Base-by-base conservation (phyloP, 1,284 basidiomycete genomes). In the Ustilago nuda region DNA sequence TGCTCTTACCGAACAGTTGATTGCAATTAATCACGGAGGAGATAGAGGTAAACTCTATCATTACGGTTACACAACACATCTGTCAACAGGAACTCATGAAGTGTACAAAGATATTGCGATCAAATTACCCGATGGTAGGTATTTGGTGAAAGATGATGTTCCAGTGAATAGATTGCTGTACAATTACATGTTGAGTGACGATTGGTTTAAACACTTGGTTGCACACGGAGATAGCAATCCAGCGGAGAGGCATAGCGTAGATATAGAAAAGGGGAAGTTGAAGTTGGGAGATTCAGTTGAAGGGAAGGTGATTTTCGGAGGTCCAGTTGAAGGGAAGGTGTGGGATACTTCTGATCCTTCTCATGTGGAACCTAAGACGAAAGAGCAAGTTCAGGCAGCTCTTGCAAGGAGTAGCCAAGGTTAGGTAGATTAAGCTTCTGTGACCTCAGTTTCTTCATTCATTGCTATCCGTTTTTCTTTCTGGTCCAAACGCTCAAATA, bases 121-220 rank as follows among this genome's bases (percentile, higher is more conserved):
- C 6, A 32, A 50, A 6, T 12, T 50, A 4, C 6, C 9, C 11
- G 13, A 50, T 11, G 48, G 48, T 4, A 30, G 27, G 27, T 50
- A 50, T 50, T 17, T 50, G 48, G 23, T 50, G 27, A 50, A 50
- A n/a, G 48, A 50, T 50, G 27, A 30, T 8, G 48, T 50, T 7
- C 48, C 48, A 3, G 32, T 50, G 3, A 50, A 50, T 17, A 30
- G 48, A 32, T 11, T 30, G 27, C 3, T 50, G 6, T 30, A 9
- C 7, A 50, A 8, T 13, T 30, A 30, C 23, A 50, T 30, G 4
- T 50, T 30, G n/a, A 32, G 19, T 17, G 15, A 30, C 5, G 9
- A 8, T 50, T 50, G 48, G 48, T 50, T 50, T 13, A 48, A 41
- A 6, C 39, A 41, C 17, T 17, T 41, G 6, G 39, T 7, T 1